Evolutionary conservation across 768 basidiomycete species (phyloP), one percentile per base, ranked within the genome.

Genomic region (Pholiota molesta): DNA sequence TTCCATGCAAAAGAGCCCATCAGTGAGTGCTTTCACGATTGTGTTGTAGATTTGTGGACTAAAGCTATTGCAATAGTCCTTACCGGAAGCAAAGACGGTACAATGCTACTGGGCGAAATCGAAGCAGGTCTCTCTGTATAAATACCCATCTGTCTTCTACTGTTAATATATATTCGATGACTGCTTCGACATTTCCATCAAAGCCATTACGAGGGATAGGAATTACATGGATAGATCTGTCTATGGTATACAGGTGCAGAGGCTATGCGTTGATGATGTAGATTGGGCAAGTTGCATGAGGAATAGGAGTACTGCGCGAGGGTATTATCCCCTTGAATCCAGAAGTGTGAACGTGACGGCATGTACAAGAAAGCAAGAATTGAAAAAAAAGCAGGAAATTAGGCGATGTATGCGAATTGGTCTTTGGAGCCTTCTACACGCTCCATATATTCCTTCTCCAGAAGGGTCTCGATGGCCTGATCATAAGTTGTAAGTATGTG

Each of bases 371-470:
- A 51, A 21, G 45, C 11, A 56, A 57, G 52, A 57, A 23, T 57
- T 37, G 37, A 39, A 28, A 35, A 28, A 35, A 64, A 40, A 57
- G 28, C 58, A 62, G 39, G 60, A 52, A 39, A 68, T 81, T 76
- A 90, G 62, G 89, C 89, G 66, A 90, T 84, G 72, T 91, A 91
- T 52, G 87, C 86, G 73, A 93, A 94, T 37, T 91, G 91, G 76
- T 97, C 95, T 71, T 91, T 89, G n/a, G 90, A 88, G 11, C 90
- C 92, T 21, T 95, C 94, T 14, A 94, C 90, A 31, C 97, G 89
- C 72, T 99, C 96, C 68, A 99, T 91, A 74, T 98, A 99, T 74
- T 99, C 97, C 78, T 97, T 97, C 79, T 98, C 97, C 52, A 98
- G 80, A 19, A 99, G 79, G 14, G 88, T 88, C 71, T 97, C 95